A percentile compares a stretch with the other conserved stretches of the same genome.
phyloP scores from a whole-genome alignment of 805 yeast species.

The Saccharomycopsis sp. region DNA sequence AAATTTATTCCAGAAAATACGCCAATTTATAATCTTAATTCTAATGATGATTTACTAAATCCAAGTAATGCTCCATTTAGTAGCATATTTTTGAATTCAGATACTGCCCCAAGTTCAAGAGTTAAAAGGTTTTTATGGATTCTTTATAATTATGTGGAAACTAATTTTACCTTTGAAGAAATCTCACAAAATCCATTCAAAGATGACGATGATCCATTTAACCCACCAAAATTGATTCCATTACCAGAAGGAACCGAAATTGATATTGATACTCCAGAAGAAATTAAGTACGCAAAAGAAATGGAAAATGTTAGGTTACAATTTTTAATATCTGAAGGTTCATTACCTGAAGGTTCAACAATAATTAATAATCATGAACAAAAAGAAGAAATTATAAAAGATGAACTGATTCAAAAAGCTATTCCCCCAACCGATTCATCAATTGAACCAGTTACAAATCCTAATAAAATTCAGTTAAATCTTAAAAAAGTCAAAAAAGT shows the following conservation, averaged over 20 bases:
- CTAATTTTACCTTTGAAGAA: conserved; percentile 45
- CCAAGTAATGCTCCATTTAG: conserved; percentile 41
- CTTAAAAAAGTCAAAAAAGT: neutral
- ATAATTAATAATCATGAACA: too few relatives aligned
- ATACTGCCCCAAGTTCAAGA: conserved; percentile 52
- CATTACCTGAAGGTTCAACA: neutral
- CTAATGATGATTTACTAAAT: conserved; percentile 19
- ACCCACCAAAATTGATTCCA: conserved; percentile 29
- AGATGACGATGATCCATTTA: conserved; percentile 24
- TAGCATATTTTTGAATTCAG: conserved; percentile 60
- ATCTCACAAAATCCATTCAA: conserved; percentile 51
- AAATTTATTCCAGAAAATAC: too few relatives aligned
- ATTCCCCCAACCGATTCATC: neutral
- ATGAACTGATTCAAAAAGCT: neutral
- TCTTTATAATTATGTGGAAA: conserved; percentile 69
- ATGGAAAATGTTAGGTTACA: conserved; percentile 29
- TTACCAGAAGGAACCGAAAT: conserved; percentile 22
- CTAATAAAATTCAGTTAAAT: too few relatives aligned
- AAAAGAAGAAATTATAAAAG: too few relatives aligned
- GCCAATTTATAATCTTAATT: conserved; percentile 1
- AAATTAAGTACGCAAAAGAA: conserved; percentile 32
- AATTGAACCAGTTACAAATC: neutral
- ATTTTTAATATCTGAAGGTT: conserved; percentile 18
- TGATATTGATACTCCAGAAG: conserved; percentile 35
- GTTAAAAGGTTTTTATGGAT: conserved; percentile 77